These are phyloP conservation scores for Hygrocybe coccinea DNA, from an alignment of 768 basidiomycete species.

Conservation along the genomic window DNA sequence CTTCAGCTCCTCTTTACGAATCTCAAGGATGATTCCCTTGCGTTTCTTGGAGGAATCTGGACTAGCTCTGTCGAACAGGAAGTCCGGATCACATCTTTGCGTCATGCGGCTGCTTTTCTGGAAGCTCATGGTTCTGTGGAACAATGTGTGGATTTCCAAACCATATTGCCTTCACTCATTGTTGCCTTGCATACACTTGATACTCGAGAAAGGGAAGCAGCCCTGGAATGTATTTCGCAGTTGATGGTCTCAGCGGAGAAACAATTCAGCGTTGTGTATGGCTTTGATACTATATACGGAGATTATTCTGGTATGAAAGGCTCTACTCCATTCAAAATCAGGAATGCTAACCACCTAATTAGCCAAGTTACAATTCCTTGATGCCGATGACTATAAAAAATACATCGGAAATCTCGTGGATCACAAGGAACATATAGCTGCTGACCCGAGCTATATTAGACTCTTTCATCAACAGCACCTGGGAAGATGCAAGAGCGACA, in stretches of 20 bases:
- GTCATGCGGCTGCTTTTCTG: constrained; percentile 77
- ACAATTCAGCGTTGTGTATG: constrained; percentile 57
- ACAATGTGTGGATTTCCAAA: constrained; percentile 71
- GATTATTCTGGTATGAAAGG: constrained; percentile 45
- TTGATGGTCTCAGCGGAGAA: constrained; percentile 39
- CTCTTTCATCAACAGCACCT: constrained; percentile 59
- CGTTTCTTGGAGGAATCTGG: constrained; percentile 79
- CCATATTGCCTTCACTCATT: constrained; percentile 65
- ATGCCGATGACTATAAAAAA: constrained; percentile 54
- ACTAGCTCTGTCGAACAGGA: constrained; percentile 27
- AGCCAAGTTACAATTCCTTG: constrained; percentile 63
- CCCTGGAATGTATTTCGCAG: constrained; percentile 51
- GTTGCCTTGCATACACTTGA: constrained; percentile 51
- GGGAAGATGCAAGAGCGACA: constrained; percentile 43
- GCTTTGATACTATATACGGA: constrained; percentile 71
- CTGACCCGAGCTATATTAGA: constrained; percentile 55
- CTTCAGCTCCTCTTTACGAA: constrained; percentile 62
- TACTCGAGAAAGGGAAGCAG: constrained; percentile 41
- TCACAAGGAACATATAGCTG: constrained; percentile 50
- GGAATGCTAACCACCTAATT: constrained; percentile 5
- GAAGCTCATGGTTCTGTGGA: constrained; percentile 57
- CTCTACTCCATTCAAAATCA: background rate
- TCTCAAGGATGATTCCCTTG: constrained; percentile 64
- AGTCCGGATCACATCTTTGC: constrained; percentile 54
- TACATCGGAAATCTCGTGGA: constrained; percentile 53